phyloP scores from a whole-genome alignment of 352 stramenopile genomes.

The Aphanomyces euteiches region DNA sequence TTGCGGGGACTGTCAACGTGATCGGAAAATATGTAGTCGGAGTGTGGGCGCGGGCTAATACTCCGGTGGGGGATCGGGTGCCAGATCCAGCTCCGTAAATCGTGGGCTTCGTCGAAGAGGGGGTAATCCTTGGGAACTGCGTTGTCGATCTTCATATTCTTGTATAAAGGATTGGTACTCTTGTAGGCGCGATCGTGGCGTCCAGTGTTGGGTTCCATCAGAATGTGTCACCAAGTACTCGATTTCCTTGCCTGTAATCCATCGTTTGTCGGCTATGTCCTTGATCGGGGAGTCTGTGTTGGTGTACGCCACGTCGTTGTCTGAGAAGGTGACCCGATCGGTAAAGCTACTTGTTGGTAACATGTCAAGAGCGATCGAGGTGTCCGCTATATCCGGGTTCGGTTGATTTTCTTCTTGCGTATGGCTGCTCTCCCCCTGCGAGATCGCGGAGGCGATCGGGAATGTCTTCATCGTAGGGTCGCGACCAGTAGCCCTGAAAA shows the following conservation, averaged over 20 bases:
- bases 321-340: not conserved
- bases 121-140: not conserved
- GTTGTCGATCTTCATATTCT: not conserved
- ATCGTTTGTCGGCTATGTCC: not conserved
- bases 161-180: too few relatives aligned
- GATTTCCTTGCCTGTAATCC: not conserved
- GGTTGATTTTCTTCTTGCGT: too few relatives aligned
- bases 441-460: not conserved
- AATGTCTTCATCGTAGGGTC: not conserved
- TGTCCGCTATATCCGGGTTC: not conserved
- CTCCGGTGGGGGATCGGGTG: too few relatives aligned
- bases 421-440: not conserved
- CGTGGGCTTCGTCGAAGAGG: not conserved
- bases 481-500: not conserved
- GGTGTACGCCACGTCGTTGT: not conserved
- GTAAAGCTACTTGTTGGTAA: not conserved
- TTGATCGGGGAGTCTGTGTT: not conserved
- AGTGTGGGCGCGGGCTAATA: too few relatives aligned
- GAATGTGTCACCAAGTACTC: not conserved
- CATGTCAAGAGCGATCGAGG: not conserved
- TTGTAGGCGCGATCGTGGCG: not conserved
- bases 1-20: too few relatives aligned
- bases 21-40: too few relatives aligned
- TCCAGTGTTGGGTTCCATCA: not conserved
- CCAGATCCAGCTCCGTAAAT: too few relatives aligned